These are phyloP conservation scores for Aspergillus sojae DNA, from an alignment of 2,329 filamentous ascomycete genomes.

Conservation along the genomic window DNA sequence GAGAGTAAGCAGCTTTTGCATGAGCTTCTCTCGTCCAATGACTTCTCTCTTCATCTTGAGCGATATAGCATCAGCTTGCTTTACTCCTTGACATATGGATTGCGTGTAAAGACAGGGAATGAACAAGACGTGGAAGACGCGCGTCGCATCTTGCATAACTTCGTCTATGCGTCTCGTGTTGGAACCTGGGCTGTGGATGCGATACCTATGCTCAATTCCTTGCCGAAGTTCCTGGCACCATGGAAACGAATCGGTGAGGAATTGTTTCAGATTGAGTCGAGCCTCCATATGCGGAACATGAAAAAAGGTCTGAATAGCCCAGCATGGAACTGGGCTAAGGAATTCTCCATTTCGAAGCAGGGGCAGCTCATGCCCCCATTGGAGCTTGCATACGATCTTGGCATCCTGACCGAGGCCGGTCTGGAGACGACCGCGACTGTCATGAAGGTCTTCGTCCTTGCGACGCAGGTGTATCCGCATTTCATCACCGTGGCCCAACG, in stretches of 20 bases:
- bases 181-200: slow-evolving; percentile 48
- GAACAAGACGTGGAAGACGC: slow-evolving; percentile 51
- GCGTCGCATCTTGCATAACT: slow-evolving; percentile 49
- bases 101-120: slow-evolving; percentile 45
- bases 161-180: slow-evolving; percentile 50
- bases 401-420: slow-evolving; percentile 51
- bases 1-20: slow-evolving; percentile 50
- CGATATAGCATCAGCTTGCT: slow-evolving; percentile 54
- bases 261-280: slow-evolving; percentile 21
- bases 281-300: slow-evolving; percentile 25
- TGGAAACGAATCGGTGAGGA: slow-evolving; percentile 38
- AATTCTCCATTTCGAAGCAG: slow-evolving; percentile 32
- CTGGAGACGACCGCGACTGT: slow-evolving; percentile 52
- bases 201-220: slow-evolving; percentile 45
- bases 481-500: slow-evolving; percentile 43
- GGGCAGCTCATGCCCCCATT: slow-evolving; percentile 45
- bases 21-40: slow-evolving; percentile 42
- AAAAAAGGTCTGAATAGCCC: slow-evolving; percentile 9
- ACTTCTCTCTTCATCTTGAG: slow-evolving; percentile 52
- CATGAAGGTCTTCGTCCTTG: slow-evolving; percentile 50
- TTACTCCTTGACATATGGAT: slow-evolving; percentile 55
- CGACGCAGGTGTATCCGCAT: slow-evolving; percentile 48
- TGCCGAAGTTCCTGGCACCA: slow-evolving; percentile 40
- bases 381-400: slow-evolving; percentile 50
- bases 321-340: slow-evolving; percentile 33